phyloP scores from a whole-genome alignment of 164 flowering plant genomes.

The Aristolochia californica region DNA sequence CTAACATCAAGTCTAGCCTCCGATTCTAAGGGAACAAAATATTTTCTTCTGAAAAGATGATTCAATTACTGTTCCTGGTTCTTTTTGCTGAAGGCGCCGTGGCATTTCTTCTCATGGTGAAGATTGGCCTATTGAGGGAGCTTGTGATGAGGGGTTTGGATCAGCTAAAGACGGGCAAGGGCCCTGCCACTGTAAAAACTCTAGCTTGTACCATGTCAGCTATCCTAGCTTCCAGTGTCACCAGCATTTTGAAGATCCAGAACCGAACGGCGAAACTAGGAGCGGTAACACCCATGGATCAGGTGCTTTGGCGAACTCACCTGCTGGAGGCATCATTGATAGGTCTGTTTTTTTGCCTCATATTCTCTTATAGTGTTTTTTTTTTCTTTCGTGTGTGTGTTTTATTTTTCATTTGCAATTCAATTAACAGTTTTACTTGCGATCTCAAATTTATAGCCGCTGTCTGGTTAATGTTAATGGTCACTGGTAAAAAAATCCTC shows the following conservation, averaged over 20 bases:
- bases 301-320: conserved; percentile 94
- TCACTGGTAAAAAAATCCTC: too few species aligned
- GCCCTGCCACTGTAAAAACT: conserved; percentile 78
- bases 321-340: conserved; percentile 91
- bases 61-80: conserved; percentile 72
- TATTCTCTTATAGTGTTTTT: too few species aligned
- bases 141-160: conserved; percentile 76
- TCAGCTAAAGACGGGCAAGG: conserved; percentile 74
- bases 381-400: too few species aligned
- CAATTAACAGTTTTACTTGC: too few species aligned
- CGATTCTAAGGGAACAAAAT: neutral
- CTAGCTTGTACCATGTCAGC: conserved; percentile 79
- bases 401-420: too few species aligned
- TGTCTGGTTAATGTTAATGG: too few species aligned
- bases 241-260: conserved; percentile 84
- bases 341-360: conserved; percentile 25
- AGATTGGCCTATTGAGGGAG: conserved; percentile 87
- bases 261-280: conserved; percentile 87
- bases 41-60: conserved; percentile 27
- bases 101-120: conserved; percentile 67
- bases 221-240: conserved; percentile 56
- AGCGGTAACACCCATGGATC: conserved; percentile 97
- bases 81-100: conserved; percentile 57
- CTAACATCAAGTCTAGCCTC: neutral
- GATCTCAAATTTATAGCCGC: too few species aligned